Base-by-base conservation (phyloP, 78 protist species). In the Speleostelium caveatum region DNA sequence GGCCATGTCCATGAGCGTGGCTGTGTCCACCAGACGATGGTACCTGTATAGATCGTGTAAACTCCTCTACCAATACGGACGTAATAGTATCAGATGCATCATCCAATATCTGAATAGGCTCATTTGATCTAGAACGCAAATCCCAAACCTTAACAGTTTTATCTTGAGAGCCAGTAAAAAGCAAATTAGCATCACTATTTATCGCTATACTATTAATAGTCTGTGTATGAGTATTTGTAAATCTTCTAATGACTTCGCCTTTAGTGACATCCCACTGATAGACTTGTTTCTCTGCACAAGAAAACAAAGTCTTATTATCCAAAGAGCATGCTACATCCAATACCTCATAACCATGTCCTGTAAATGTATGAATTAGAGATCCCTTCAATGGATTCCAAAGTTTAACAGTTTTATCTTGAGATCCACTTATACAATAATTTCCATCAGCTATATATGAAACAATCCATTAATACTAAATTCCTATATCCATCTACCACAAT, bases 211-310 rank as follows among this genome's bases (percentile, higher is more conserved):
- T 33, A 55, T 66, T 88, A 7, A 88, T 88, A 16, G 74, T 88
- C 75, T 69, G 71, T 14, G 72, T 39, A 58, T 75, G 87, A 28
- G 72, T 61, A 73, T 71, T 80, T 14, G 53, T 14, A 36, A 88
- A 88, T 41, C 73, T 42, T 73, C 87, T 76, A 10, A 88, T 26
- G 0, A 53, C 45, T 30, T 71, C 62, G 51, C 94, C 94, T 21
- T 41, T 66, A 38, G 77, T n/a, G n/a, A 88, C 58, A 68, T 88
- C 94, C 94, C 94, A 88, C 51, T 78, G 86, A 67, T 72, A 88
- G 22, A 88, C 45, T 61, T 88, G 94, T 51, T 76, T 61, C 0
- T 88, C 94, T 16, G 89, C 94, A 63, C 86, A 74, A 19, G 85
- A 73, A 32, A 49, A 76, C 0, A 88, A 33, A n/a, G 28, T 33